Evolutionary conservation across 2,329 filamentous ascomycete genomes (phyloP).

Genomic region (Trichoderma gracile): DNA sequence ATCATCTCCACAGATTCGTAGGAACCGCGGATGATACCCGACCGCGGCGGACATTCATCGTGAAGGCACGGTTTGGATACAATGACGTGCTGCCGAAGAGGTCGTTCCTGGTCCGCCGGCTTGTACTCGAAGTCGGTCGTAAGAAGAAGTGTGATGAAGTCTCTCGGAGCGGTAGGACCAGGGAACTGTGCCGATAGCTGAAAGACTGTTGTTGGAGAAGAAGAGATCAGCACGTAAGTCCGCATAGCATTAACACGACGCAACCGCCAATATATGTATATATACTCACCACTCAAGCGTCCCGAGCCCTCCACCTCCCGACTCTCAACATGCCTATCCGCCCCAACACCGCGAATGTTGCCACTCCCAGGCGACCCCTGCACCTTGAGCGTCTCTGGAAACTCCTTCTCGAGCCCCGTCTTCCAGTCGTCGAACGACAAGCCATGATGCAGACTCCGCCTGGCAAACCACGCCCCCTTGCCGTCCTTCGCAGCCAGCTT

Average conservation of each 20-base stretch:
- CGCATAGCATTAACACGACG: background rate
- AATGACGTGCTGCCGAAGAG: conserved; percentile 73
- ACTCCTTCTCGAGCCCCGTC: conserved; percentile 74
- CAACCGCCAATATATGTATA: background rate
- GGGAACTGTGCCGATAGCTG: conserved; percentile 88
- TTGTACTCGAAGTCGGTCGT: conserved; percentile 59
- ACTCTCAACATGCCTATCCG: conserved; percentile 71
- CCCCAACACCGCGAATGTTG: conserved; percentile 81
- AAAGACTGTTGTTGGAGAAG: conserved; percentile 59
- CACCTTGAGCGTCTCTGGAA: conserved; percentile 72
- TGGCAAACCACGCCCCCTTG: conserved; percentile 85
- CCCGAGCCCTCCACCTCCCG: conserved; percentile 58
- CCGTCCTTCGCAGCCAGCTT: conserved; percentile 79
- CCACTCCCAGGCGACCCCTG: conserved; percentile 70
- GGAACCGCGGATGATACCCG: conserved; percentile 76
- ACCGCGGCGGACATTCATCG: conserved; percentile 66
- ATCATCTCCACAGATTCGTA: conserved; percentile 95
- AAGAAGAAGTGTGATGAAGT: conserved; percentile 80
- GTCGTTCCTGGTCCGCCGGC: conserved; percentile 38
- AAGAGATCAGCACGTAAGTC: background rate
- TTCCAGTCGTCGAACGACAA: conserved; percentile 77
- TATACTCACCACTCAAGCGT: conserved; percentile 58
- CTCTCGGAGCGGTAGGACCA: conserved; percentile 80
- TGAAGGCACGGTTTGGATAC: conserved; percentile 84
- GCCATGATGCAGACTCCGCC: conserved; percentile 78